phyloP scores from a whole-genome alignment of 1,284 basidiomycete species.

The Cryptococcus floricola region DNA sequence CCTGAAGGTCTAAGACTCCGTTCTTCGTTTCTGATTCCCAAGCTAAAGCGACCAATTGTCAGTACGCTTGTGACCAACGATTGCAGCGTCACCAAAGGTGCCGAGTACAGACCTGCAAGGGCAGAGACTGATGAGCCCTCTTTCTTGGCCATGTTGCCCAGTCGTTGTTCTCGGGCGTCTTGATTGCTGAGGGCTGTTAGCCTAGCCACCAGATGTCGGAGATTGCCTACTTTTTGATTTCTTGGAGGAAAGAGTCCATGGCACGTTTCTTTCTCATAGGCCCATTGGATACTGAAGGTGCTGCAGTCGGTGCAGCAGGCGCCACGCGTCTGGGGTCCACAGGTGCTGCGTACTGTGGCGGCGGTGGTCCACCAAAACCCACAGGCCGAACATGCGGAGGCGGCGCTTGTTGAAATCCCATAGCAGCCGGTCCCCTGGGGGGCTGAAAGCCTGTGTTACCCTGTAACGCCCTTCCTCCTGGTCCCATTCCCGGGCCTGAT shows the following conservation, averaged over 20 bases:
- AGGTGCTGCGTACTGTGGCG: too few species aligned
- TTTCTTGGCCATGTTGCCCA: constrained; percentile 59
- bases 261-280: constrained; percentile 78
- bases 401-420: constrained; percentile 18
- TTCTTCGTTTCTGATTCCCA: constrained; percentile 20
- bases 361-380: background rate
- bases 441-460: background rate
- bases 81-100: background rate
- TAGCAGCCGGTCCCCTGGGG: constrained; percentile 49
- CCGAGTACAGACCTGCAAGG: constrained; percentile 61
- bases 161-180: constrained; percentile 76
- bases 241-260: constrained; percentile 89
- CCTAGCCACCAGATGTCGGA: background rate
- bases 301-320: constrained; percentile 25
- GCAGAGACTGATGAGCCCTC: constrained; percentile 70
- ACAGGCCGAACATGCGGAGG: constrained; percentile 12
- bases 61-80: constrained; percentile 5
- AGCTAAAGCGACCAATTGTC: constrained; percentile 18
- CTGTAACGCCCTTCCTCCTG: too few species aligned
- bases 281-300: constrained; percentile 55
- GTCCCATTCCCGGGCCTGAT: constrained; percentile 45
- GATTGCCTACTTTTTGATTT: constrained; percentile 73
- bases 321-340: too few species aligned
- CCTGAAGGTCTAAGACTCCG: constrained; percentile 29
- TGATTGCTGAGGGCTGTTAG: constrained; percentile 67